phyloP scores from a whole-genome alignment of 1,139 yeast species.

The Starmera stellimalicola region DNA sequence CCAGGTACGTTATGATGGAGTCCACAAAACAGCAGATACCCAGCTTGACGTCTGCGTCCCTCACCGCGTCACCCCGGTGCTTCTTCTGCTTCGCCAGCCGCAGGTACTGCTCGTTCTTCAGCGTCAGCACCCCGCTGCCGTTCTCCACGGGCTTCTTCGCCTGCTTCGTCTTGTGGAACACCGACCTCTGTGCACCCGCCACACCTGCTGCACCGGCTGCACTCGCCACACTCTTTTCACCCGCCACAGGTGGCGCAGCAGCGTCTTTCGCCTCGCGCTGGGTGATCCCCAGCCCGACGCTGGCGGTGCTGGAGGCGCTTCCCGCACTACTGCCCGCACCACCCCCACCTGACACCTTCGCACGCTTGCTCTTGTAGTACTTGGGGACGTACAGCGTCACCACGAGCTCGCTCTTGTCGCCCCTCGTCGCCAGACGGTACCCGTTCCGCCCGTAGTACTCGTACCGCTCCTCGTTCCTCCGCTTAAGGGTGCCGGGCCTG shows the following conservation, averaged over 20 bases:
- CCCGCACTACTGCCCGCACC: too few species aligned
- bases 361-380: conserved; percentile 9
- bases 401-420: conserved; percentile 1
- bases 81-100: conserved; percentile 11
- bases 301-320: too few species aligned
- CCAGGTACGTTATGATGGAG: conserved; percentile 12
- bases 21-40: conserved; percentile 9
- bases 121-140: too few species aligned
- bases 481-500: not conserved
- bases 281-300: too few species aligned
- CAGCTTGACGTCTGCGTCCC: conserved; percentile 2
- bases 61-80: conserved; percentile 12
- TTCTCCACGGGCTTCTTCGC: too few species aligned
- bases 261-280: too few species aligned
- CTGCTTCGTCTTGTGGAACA: too few species aligned
- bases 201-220: too few species aligned
- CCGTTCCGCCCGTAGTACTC: conserved; percentile 8
- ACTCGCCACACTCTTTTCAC: too few species aligned
- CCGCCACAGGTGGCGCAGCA: too few species aligned
- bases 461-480: conserved; percentile 6
- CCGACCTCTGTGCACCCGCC: too few species aligned
- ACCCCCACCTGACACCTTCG: too few species aligned
- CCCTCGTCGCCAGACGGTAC: conserved; percentile 2
- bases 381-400: conserved; percentile 11
- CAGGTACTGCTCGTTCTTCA: conserved; percentile 6